Evolutionary conservation across 78 protist species (phyloP).

Genomic region (Dictyostelium brefeldianum): DNA sequence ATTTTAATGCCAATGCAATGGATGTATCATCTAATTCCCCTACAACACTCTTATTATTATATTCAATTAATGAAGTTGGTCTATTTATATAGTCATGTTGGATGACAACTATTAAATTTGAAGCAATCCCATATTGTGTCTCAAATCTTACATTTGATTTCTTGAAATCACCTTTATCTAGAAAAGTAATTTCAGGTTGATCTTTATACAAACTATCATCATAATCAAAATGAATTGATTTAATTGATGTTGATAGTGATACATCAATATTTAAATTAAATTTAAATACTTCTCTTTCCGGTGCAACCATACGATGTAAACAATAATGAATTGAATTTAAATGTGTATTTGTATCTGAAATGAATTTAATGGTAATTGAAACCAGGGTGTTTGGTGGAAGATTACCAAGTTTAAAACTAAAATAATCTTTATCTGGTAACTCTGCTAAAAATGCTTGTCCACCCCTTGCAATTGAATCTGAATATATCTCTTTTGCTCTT

Average conservation of each 20-base stretch:
- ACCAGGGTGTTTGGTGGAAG: conserved; percentile 5
- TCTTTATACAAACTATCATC: too few relatives aligned
- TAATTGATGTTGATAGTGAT: background rate
- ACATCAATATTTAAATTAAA: conserved; percentile 4
- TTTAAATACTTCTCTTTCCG: background rate
- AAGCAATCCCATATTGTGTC: background rate
- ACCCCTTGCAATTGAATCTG: conserved; percentile 52
- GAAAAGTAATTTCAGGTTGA: too few relatives aligned
- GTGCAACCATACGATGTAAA: conserved; percentile 30
- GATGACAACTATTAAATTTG: background rate
- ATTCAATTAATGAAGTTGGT: conserved; percentile 21
- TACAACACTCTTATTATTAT: background rate
- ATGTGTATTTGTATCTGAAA: conserved; percentile 41
- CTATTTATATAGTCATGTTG: background rate
- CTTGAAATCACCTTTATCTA: too few relatives aligned
- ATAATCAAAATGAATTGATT: background rate
- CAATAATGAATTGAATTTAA: conserved; percentile 5
- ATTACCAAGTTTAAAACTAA: conserved; percentile 34
- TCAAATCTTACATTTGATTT: background rate
- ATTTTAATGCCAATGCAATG: conserved; percentile 17
- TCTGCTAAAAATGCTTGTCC: conserved; percentile 45
- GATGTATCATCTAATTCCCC: too few relatives aligned
- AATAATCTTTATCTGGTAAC: conserved; percentile 8
- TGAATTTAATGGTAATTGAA: conserved; percentile 22
- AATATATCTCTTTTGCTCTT: conserved; percentile 14